Conservation (phyloP, 2,329 filamentous ascomycete genomes). For the Thyridium curvatum region DNA sequence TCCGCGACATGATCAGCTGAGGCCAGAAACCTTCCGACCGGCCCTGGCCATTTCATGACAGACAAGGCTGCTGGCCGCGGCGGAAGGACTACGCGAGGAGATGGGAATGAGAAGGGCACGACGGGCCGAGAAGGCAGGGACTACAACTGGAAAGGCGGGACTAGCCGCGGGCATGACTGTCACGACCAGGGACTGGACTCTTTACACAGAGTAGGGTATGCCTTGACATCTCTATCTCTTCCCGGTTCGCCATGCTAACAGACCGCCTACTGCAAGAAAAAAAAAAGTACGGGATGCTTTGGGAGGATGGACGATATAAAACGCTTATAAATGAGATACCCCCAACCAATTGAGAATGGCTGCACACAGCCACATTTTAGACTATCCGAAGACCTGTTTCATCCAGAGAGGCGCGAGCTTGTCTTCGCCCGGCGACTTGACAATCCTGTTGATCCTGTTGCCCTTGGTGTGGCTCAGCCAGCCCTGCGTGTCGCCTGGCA, state of each 20-base stretch:
- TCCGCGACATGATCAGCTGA: no score
- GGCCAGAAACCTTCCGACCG: no score
- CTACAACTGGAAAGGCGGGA: no score
- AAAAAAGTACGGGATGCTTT: neutral
- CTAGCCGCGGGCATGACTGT: neutral
- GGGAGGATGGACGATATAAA: no score
- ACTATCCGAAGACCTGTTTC: slow-evolving; percentile 54
- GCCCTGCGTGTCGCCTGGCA: slow-evolving; percentile 63
- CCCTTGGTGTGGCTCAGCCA: slow-evolving; percentile 73
- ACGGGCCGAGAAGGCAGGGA: no score
- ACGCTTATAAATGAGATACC: slow-evolving; percentile 7
- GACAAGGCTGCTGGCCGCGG: no score
- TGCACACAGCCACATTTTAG: neutral
- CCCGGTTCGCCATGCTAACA: slow-evolving; percentile 1
- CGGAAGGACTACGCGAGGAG: no score
- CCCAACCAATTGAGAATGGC: slow-evolving; percentile 8
- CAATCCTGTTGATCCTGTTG: slow-evolving; percentile 74
- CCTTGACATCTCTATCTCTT: slow-evolving; percentile 11
- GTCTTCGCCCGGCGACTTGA: slow-evolving; percentile 61
- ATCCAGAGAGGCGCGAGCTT: slow-evolving; percentile 62
- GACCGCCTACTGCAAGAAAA: neutral
- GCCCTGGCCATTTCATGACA: no score
- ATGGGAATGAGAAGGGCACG: no score
- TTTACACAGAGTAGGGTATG: slow-evolving; percentile 19
- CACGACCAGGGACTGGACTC: slow-evolving; percentile 2